Evolutionary conservation across 2,329 filamentous ascomycete species (phyloP).

Genomic region (Penicillium hordei): DNA sequence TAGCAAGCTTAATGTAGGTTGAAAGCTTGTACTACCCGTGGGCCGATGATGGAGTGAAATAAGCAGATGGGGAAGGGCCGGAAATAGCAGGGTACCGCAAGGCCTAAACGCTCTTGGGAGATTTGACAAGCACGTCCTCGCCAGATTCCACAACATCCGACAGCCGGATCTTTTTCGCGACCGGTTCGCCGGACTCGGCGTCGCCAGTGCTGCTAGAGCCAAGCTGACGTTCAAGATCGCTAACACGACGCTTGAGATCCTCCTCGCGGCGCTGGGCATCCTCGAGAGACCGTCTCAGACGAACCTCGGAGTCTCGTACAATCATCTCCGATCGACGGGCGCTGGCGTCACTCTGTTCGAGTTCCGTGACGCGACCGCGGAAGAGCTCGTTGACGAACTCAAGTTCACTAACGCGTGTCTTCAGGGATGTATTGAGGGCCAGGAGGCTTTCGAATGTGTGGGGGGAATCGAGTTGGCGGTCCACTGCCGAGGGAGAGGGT

Average conservation of each 20-base stretch:
- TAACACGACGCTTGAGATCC: constrained; percentile 76
- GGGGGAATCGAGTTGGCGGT: constrained; percentile 66
- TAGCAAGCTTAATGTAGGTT: constrained; percentile 14
- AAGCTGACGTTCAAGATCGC: constrained; percentile 66
- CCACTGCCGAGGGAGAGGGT: constrained; percentile 60
- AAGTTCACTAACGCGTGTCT: constrained; percentile 90
- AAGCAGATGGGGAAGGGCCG: neutral
- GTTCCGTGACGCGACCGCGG: constrained; percentile 68
- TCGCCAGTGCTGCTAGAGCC: constrained; percentile 22
- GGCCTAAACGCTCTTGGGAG: constrained; percentile 35
- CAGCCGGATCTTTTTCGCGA: constrained; percentile 57
- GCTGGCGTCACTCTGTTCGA: constrained; percentile 73
- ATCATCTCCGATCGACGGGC: constrained; percentile 61
- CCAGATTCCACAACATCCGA: constrained; percentile 54
- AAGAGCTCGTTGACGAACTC: constrained; percentile 91
- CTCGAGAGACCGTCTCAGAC: constrained; percentile 65
- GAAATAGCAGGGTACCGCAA: constrained; percentile 6
- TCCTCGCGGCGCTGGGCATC: constrained; percentile 77
- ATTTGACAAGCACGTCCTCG: constrained; percentile 32
- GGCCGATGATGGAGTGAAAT: constrained; percentile 1
- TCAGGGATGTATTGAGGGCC: constrained; percentile 79
- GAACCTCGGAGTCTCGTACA: constrained; percentile 54
- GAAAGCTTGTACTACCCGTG: neutral
- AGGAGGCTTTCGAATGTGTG: constrained; percentile 79
- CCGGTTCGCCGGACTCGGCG: constrained; percentile 44